A percentile compares a stretch with the other conserved stretches of the same genome.
Evolutionary conservation across 768 basidiomycete genomes (phyloP).

Genomic region (Tremella mesenterica): DNA sequence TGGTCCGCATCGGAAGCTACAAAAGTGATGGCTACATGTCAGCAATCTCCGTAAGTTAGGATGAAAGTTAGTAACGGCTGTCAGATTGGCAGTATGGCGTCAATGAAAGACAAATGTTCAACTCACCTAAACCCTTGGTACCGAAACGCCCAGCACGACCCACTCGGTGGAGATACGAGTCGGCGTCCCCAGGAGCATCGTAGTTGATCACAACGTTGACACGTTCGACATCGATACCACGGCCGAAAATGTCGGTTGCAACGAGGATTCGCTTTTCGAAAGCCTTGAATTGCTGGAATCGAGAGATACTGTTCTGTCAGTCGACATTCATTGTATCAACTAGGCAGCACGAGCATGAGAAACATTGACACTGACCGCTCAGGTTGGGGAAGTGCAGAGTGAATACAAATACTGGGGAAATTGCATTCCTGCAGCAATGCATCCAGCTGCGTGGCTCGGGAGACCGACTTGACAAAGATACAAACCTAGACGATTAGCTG

Average conservation of each 20-base stretch:
- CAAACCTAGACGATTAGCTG: slow-evolving; percentile 62
- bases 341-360: background rate
- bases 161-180: slow-evolving; percentile 97
- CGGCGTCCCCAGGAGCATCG: slow-evolving; percentile 92
- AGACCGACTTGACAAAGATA: slow-evolving; percentile 98
- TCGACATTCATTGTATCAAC: too few species aligned
- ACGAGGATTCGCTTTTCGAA: slow-evolving; percentile 99
- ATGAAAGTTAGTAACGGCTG: too few species aligned
- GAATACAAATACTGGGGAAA: slow-evolving; percentile 96
- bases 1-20: slow-evolving; percentile 85
- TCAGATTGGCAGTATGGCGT: too few species aligned
- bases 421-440: slow-evolving; percentile 92
- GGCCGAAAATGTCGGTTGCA: slow-evolving; percentile 97
- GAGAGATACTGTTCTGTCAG: slow-evolving; percentile 70
- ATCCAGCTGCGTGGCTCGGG: slow-evolving; percentile 91
- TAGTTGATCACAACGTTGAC: slow-evolving; percentile 99
- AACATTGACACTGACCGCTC: slow-evolving; percentile 66
- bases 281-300: slow-evolving; percentile 96
- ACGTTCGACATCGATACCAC: slow-evolving; percentile 98
- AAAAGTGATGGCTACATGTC: slow-evolving; percentile 68
- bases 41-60: background rate
- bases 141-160: slow-evolving; percentile 99
- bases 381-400: slow-evolving; percentile 86
- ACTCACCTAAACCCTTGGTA: slow-evolving; percentile 74
- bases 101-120: background rate